Base-by-base conservation (phyloP, 371 early-diverging fungal species). In the Batrachochytrium dendrobatidis region DNA sequence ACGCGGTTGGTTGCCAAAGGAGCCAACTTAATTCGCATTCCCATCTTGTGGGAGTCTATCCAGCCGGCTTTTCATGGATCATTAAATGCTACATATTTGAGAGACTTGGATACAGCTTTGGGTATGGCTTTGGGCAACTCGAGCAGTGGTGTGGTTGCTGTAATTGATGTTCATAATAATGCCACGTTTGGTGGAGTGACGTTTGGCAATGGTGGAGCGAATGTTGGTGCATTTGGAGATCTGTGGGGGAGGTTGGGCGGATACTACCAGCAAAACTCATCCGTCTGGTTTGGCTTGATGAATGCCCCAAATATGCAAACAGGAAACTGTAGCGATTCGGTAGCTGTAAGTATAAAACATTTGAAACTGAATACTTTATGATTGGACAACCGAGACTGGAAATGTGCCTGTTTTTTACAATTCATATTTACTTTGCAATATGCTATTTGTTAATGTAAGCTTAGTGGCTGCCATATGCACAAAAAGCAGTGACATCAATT, bases 81-180 rank as follows among this genome's bases (percentile, higher is more conserved):
- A n/a, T n/a, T 39, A n/a, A 15, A 12, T 12, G n/a, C 39, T 12
- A 39, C 39, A n/a, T 39, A 15, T 39, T n/a, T 39, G 39, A n/a
- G 15, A 12, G n/a, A 39, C 15, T n/a, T 39, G 15, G 39, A 39
- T n/a, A n/a, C 39, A n/a, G 39, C 39, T 12, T 15, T 39, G 12
- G 39, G 15, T 12, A 15, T 15, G 12, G 39, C n/a, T 12, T n/a
- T n/a, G n/a, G n/a, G n/a, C n/a, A n/a, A n/a, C n/a, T 12, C 39
- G 39, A n/a, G 15, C 12, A 15, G 15, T 12, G 39, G 39, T 39
- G n/a, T n/a, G n/a, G 39, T 39, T n/a, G 39, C 39, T n/a, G n/a
- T 39, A 15, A 39, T 39, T 39, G 39, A 39, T 39, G n/a, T 39
- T n/a, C 39, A 39, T n/a, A 39, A 39, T n/a, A 39, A 39, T 39